Conservation (phyloP, 805 yeast genomes). For the Cyberlindnera petersonii region DNA sequence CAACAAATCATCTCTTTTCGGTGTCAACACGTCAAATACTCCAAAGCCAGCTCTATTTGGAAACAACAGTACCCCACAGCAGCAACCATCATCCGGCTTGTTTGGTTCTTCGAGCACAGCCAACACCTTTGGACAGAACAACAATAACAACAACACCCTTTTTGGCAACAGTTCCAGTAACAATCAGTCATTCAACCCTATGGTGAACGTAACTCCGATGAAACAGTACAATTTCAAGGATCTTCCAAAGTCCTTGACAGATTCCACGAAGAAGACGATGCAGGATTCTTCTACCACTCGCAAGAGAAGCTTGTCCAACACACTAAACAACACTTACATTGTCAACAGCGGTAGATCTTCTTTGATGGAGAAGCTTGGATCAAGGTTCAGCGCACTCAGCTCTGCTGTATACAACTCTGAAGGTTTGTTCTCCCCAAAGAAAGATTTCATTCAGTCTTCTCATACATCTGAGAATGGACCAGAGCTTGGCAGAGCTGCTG, state of each 20-base stretch:
- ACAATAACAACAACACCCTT: slow-evolving; percentile 7
- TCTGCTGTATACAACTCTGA: slow-evolving; percentile 29
- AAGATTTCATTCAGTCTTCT: slow-evolving; percentile 21
- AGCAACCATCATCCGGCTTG: slow-evolving; percentile 19
- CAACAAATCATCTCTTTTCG: slow-evolving; percentile 5
- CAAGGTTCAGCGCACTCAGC: slow-evolving; percentile 29
- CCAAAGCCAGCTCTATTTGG: slow-evolving; percentile 9
- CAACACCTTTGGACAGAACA: slow-evolving; percentile 4
- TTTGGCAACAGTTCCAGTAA: slow-evolving; percentile 13
- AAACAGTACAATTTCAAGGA: slow-evolving; percentile 30
- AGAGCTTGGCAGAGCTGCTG: slow-evolving; percentile 3
- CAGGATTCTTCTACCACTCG: slow-evolving; percentile 13
- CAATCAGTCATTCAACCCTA: slow-evolving; percentile 26
- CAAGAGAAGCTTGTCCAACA: slow-evolving; percentile 25
- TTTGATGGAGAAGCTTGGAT: slow-evolving; percentile 34
- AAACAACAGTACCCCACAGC: slow-evolving; percentile 1
- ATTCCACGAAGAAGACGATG: slow-evolving; percentile 24
- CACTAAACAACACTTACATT: slow-evolving; percentile 22
- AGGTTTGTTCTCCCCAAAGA: slow-evolving; percentile 36
- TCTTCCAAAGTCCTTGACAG: slow-evolving; percentile 38
- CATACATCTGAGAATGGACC: slow-evolving; percentile 15
- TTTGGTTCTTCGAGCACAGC: slow-evolving; percentile 24
- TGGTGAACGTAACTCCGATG: slow-evolving; percentile 29
- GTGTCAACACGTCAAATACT: slow-evolving; percentile 21
- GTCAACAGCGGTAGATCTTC: slow-evolving; percentile 21